A percentile compares a stretch with the other conserved stretches of the same genome.
Evolutionary conservation across 345 rosid genomes (phyloP).

Genomic region (Pistacia vera): DNA sequence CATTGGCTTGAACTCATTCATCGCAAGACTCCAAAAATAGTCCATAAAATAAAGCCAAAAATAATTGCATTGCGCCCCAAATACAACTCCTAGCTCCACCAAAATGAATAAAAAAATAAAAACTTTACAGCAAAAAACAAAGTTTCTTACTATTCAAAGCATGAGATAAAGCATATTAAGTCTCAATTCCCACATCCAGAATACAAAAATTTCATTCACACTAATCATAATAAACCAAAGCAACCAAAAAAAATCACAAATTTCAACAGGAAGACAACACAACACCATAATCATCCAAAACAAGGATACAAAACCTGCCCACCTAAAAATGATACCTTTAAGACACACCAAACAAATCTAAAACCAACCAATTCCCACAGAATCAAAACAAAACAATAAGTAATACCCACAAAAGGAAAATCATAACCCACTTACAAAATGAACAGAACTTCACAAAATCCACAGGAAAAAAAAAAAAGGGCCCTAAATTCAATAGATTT

Average conservation of each 20-base stretch:
- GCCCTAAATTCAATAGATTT: background rate
- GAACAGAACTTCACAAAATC: background rate
- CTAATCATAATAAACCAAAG: slow-evolving; percentile 16
- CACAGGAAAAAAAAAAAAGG: background rate
- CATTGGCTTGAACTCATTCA: background rate
- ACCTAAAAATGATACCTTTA: slow-evolving; percentile 12
- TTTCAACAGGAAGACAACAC: slow-evolving; percentile 4
- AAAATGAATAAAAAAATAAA: background rate
- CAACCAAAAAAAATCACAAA: slow-evolving; percentile 17
- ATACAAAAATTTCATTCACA: slow-evolving; percentile 12
- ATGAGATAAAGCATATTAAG: slow-evolving; percentile 18
- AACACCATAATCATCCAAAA: background rate
- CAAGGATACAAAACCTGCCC: slow-evolving; percentile 7
- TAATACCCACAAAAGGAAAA: slow-evolving; percentile 9
- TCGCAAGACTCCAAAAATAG: background rate
- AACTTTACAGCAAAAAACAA: background rate
- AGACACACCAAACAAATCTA: background rate
- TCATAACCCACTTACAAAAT: background rate
- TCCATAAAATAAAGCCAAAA: background rate
- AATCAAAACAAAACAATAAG: background rate
- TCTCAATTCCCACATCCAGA: slow-evolving; percentile 29
- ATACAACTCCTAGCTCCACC: background rate
- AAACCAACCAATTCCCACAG: slow-evolving; percentile 1
- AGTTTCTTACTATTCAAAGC: slow-evolving; percentile 3
- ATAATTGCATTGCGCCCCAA: background rate